These are phyloP conservation scores for Adansonia grandidieri DNA, from an alignment of 441 rosid species.

Conservation along the genomic window DNA sequence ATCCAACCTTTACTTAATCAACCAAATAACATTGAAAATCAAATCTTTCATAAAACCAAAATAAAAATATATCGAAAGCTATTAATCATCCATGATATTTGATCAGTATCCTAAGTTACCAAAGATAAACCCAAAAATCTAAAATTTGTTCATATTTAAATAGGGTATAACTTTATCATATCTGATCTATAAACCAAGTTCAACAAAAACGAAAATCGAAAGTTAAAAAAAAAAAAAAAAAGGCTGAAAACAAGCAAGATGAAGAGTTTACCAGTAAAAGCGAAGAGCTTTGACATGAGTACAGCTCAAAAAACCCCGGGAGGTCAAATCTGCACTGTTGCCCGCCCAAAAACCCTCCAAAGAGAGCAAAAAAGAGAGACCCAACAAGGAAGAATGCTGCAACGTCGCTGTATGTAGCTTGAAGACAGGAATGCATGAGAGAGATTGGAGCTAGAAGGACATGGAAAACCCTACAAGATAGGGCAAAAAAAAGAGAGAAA, in stretches of 20 bases:
- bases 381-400: constrained; percentile 31
- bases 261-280: constrained; percentile 56
- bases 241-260: background rate
- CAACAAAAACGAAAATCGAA: background rate
- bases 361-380: constrained; percentile 72
- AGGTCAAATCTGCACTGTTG: constrained; percentile 43
- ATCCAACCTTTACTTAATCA: background rate
- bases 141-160: background rate
- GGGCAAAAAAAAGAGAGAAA: constrained; percentile 58
- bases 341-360: constrained; percentile 62
- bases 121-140: background rate
- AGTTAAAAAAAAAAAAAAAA: background rate
- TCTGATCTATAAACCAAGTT: background rate
- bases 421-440: constrained; percentile 58
- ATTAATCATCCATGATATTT: background rate
- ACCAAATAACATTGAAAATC: background rate
- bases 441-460: constrained; percentile 31
- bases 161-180: background rate
- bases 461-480: constrained; percentile 63
- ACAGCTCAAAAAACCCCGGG: constrained; percentile 53
- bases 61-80: background rate
- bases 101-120: background rate
- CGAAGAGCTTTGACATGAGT: constrained; percentile 73
- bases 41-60: background rate
- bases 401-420: constrained; percentile 26